phyloP scores from a whole-genome alignment of 2,329 filamentous ascomycete species.

The Fusarium zealandicum region DNA sequence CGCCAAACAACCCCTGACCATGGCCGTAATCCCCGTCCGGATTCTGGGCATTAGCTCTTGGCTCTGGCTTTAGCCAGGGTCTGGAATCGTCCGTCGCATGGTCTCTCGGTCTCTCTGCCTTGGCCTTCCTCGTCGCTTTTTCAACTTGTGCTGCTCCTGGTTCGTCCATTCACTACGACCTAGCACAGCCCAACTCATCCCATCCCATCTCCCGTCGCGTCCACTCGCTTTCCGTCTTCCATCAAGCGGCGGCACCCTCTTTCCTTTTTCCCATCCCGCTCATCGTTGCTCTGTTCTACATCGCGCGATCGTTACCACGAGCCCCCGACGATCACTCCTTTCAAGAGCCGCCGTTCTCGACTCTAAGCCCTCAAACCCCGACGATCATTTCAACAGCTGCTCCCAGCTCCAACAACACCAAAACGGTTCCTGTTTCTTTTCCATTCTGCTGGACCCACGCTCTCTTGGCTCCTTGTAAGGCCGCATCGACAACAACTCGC shows the following conservation, averaged over 20 bases:
- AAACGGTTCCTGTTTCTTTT: constrained; percentile 6
- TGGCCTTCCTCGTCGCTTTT: background rate
- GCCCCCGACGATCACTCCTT: constrained; percentile 38
- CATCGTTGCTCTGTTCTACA: constrained; percentile 28
- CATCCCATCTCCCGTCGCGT: constrained; percentile 13
- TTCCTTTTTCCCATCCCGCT: constrained; percentile 15
- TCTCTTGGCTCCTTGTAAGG: constrained; percentile 16
- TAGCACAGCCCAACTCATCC: background rate
- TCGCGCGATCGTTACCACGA: constrained; percentile 31
- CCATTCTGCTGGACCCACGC: background rate
- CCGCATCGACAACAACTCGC: constrained; percentile 4
- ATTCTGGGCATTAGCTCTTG: constrained; percentile 1
- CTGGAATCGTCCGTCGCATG: constrained; percentile 6
- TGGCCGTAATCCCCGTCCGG: constrained; percentile 3
- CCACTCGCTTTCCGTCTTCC: constrained; percentile 20
- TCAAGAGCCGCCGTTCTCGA: constrained; percentile 26
- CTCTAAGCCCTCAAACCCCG: constrained; percentile 17
- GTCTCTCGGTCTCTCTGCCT: no score
- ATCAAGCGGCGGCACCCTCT: constrained; percentile 29
- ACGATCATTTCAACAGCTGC: constrained; percentile 29
- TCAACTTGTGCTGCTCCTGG: background rate
- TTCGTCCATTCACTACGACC: background rate
- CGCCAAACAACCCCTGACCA: background rate
- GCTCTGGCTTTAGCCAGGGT: constrained; percentile 5
- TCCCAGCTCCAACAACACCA: constrained; percentile 1